phyloP scores from a whole-genome alignment of 257 asterid species.

The Rhazya stricta region DNA sequence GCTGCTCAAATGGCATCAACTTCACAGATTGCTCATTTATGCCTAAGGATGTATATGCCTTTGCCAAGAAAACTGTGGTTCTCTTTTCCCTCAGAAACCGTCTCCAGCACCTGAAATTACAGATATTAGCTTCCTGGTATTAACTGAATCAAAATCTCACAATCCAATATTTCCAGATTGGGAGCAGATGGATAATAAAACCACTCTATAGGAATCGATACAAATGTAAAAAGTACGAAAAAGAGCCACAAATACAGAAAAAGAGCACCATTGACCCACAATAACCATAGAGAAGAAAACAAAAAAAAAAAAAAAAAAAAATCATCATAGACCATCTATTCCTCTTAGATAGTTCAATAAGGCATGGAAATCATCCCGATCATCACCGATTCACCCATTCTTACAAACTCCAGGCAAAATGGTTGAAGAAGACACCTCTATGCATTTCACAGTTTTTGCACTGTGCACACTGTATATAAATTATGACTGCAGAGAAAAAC shows the following conservation, averaged over 20 bases:
- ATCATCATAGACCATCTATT: neutral
- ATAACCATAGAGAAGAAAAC: neutral
- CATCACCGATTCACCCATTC: neutral
- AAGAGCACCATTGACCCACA: neutral
- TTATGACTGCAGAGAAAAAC: neutral
- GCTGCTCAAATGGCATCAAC: conserved; percentile 77
- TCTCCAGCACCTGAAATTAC: conserved; percentile 60
- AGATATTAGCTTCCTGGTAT: neutral
- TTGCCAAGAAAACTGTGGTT: conserved; percentile 54
- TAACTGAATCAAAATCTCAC: neutral
- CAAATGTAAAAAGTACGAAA: neutral
- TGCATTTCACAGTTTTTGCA: too few species aligned
- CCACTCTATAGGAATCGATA: neutral
- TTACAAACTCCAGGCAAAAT: neutral
- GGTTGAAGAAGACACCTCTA: neutral
- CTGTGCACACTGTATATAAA: too few species aligned
- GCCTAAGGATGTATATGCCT: conserved; percentile 50
- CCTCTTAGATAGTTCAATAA: neutral
- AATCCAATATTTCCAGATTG: neutral
- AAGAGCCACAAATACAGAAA: too few species aligned
- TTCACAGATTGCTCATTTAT: conserved; percentile 60
- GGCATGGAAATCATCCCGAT: neutral
- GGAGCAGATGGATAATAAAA: neutral
- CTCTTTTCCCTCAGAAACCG: conserved; percentile 38
- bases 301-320: too few species aligned